These are phyloP conservation scores for Phaeosphaeriaceae sp. DNA, from an alignment of 2,329 filamentous ascomycete genomes.

Conservation along the genomic window DNA sequence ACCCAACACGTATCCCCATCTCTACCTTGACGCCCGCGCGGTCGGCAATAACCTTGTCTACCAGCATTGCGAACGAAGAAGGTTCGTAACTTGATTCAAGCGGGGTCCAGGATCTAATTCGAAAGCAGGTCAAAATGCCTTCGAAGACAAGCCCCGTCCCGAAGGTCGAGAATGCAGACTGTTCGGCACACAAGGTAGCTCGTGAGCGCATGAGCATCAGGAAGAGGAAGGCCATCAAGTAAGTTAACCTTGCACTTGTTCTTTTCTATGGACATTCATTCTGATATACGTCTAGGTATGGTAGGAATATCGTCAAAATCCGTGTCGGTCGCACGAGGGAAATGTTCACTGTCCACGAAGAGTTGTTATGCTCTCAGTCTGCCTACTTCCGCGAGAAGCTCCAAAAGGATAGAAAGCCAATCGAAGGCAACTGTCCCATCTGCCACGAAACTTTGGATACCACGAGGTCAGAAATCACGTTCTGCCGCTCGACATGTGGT, in stretches of 20 bases:
- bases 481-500: constrained; percentile 14
- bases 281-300: background rate
- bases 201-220: background rate
- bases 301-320: background rate
- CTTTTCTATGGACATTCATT: background rate
- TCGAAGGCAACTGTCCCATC: constrained; percentile 18
- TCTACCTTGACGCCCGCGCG: too few relatives aligned
- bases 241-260: background rate
- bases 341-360: constrained; percentile 23
- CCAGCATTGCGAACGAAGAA: too few relatives aligned
- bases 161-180: too few relatives aligned
- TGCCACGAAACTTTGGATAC: constrained; percentile 13
- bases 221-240: background rate
- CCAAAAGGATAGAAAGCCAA: constrained; percentile 11
- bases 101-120: too few relatives aligned
- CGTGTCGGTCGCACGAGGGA: background rate
- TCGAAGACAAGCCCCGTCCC: too few relatives aligned
- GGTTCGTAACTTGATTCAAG: too few relatives aligned
- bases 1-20: too few relatives aligned
- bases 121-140: too few relatives aligned
- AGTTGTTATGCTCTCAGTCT: constrained; percentile 17
- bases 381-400: constrained; percentile 16
- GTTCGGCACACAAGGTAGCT: too few relatives aligned
- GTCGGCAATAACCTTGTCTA: too few relatives aligned
- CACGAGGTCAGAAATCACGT: constrained; percentile 8